Evolutionary conservation across 805 yeast species (phyloP).

Genomic region (Middelhovenomyces tepae): DNA sequence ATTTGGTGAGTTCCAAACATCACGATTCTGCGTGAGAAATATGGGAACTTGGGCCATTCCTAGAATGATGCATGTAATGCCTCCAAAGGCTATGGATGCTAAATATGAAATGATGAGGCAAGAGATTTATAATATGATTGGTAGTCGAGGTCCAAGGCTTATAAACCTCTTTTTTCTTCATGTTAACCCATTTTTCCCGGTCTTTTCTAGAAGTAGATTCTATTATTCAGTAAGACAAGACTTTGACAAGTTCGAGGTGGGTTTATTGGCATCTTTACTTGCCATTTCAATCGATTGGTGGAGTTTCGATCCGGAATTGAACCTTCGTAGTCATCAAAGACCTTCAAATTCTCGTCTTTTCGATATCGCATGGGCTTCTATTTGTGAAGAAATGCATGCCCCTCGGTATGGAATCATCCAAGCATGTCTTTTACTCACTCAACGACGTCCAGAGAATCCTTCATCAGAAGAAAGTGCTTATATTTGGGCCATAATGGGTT

Average conservation of each 20-base stretch:
- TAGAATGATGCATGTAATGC: no score
- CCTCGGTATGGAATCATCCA: conserved; percentile 3
- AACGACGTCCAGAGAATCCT: conserved; percentile 5
- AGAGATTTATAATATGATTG: conserved; percentile 72
- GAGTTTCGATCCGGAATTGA: conserved; percentile 19
- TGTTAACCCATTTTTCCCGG: conserved; percentile 87
- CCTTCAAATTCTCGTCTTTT: no score
- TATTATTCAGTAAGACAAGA: conserved; percentile 78
- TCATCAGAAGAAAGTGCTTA: conserved; percentile 1
- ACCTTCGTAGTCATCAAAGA: no score
- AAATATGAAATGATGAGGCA: conserved; percentile 74
- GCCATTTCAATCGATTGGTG: conserved; percentile 23
- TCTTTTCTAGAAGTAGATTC: conserved; percentile 82
- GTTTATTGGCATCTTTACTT: conserved; percentile 21
- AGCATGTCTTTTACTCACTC: conserved; percentile 3
- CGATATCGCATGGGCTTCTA: conserved; percentile 30
- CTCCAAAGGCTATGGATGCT: conserved; percentile 57
- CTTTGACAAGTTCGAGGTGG: no score
- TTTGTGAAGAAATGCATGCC: conserved; percentile 22
- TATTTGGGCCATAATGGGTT: conserved; percentile 3
- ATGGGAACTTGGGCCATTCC: no score
- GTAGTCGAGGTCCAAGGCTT: conserved; percentile 80
- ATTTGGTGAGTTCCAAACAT: conserved; percentile 54
- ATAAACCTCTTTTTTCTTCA: conserved; percentile 69
- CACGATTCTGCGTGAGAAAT: conserved; percentile 77